A percentile compares a stretch with the other conserved stretches of the same genome.
Conservation (phyloP, 345 rosid species). For the Hypericum perforatum region DNA sequence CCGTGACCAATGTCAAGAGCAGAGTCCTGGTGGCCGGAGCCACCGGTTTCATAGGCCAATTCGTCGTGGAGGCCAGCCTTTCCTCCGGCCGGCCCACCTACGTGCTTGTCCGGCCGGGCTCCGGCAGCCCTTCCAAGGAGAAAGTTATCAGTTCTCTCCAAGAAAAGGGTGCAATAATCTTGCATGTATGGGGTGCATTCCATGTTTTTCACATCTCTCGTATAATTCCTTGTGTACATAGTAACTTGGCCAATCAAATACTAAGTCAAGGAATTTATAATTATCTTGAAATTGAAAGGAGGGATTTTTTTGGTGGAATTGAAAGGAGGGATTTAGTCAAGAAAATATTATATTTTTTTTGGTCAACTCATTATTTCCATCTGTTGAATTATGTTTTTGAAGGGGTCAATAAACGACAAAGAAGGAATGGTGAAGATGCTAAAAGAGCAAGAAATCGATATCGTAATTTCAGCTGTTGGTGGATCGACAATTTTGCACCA, state of each 20-base stretch:
- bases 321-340: no score
- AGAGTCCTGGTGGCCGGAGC: constrained; percentile 51
- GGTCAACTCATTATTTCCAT: neutral
- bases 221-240: no score
- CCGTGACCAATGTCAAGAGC: constrained; percentile 11
- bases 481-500: constrained; percentile 35
- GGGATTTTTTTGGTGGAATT: no score
- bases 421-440: constrained; percentile 39
- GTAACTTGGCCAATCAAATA: no score
- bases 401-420: constrained; percentile 39
- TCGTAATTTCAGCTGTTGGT: constrained; percentile 46
- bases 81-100: constrained; percentile 44
- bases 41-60: constrained; percentile 55
- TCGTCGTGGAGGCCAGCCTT: constrained; percentile 46
- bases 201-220: neutral
- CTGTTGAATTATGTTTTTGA: neutral
- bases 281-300: no score
- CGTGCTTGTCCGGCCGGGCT: constrained; percentile 31
- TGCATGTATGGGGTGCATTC: constrained; percentile 17
- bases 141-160: constrained; percentile 26
- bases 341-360: neutral
- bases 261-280: no score
- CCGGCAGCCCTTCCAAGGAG: constrained; percentile 17
- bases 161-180: constrained; percentile 38
- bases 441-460: constrained; percentile 40